phyloP scores from a whole-genome alignment of 805 yeast genomes.

The Yarrowia sp. region DNA sequence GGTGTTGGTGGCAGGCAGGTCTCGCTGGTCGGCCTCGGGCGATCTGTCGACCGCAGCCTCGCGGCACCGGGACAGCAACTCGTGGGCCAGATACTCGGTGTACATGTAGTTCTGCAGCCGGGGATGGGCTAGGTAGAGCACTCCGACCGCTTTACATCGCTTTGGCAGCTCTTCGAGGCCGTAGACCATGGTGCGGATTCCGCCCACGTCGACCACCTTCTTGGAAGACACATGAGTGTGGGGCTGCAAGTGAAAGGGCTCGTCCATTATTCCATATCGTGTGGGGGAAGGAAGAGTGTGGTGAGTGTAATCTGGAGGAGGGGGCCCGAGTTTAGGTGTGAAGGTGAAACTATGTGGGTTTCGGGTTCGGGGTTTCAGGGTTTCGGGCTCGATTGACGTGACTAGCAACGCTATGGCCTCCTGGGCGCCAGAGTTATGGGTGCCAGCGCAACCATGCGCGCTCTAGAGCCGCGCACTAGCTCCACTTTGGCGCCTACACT shows the following conservation, averaged over 20 bases:
- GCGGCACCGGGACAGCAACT: conserved; percentile 36
- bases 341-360: conserved; percentile 7
- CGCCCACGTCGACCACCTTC: conserved; percentile 16
- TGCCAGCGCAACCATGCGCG: no score
- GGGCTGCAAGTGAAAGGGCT: conserved; percentile 22
- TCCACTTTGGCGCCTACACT: neutral
- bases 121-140: conserved; percentile 45
- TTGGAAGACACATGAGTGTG: conserved; percentile 24
- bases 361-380: neutral
- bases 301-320: conserved; percentile 2
- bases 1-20: neutral
- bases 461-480: neutral
- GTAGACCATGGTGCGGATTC: conserved; percentile 27
- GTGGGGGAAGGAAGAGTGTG: neutral
- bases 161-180: conserved; percentile 25
- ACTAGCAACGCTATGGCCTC: no score
- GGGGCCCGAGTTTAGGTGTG: neutral
- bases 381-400: neutral
- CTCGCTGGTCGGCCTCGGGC: conserved; percentile 17
- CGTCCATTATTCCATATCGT: conserved; percentile 25
- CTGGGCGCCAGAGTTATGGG: no score
- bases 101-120: conserved; percentile 44
- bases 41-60: conserved; percentile 11
- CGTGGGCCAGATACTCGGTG: conserved; percentile 45
- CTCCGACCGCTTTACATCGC: conserved; percentile 29